Evolutionary conservation across 2,329 filamentous ascomycete species (phyloP).

Genomic region (Colletotrichum sp.): DNA sequence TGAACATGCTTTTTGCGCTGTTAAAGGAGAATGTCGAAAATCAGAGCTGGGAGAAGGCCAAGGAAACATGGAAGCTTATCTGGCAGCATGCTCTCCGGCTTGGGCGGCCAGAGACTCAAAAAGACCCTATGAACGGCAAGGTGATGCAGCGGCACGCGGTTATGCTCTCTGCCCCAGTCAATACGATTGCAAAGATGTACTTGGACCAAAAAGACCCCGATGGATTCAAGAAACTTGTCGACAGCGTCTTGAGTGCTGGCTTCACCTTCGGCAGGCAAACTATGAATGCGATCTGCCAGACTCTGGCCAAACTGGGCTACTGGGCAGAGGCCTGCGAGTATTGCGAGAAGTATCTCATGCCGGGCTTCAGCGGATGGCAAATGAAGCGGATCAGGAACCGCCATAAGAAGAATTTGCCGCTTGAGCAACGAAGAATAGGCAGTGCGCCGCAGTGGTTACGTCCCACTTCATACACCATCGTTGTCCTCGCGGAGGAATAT

Average conservation of each 20-base stretch:
- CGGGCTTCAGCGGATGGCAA: constrained; percentile 78
- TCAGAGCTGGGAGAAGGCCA: constrained; percentile 62
- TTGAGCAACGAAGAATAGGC: constrained; percentile 43
- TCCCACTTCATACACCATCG: constrained; percentile 49
- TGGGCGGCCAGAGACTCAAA: constrained; percentile 35
- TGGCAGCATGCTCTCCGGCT: constrained; percentile 55
- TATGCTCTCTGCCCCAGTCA: constrained; percentile 53
- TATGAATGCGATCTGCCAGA: constrained; percentile 80
- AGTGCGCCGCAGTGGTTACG: constrained; percentile 39
- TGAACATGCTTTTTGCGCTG: constrained; percentile 63
- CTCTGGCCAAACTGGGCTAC: constrained; percentile 64
- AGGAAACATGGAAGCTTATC: constrained; percentile 68
- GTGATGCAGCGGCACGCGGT: constrained; percentile 56
- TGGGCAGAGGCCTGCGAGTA: constrained; percentile 71
- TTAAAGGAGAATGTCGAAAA: constrained; percentile 70
- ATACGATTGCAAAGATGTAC: constrained; percentile 52
- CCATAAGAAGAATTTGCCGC: constrained; percentile 32
- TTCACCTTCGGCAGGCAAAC: constrained; percentile 77
- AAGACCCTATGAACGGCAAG: background rate
- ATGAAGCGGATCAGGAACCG: constrained; percentile 21
- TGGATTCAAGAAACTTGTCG: constrained; percentile 55
- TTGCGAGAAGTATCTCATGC: constrained; percentile 81
- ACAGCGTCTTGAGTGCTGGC: constrained; percentile 64
- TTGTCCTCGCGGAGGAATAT: constrained; percentile 54
- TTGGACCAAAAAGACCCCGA: constrained; percentile 42